phyloP scores from a whole-genome alignment of 768 basidiomycete species.

The Lactarius psammicola region DNA sequence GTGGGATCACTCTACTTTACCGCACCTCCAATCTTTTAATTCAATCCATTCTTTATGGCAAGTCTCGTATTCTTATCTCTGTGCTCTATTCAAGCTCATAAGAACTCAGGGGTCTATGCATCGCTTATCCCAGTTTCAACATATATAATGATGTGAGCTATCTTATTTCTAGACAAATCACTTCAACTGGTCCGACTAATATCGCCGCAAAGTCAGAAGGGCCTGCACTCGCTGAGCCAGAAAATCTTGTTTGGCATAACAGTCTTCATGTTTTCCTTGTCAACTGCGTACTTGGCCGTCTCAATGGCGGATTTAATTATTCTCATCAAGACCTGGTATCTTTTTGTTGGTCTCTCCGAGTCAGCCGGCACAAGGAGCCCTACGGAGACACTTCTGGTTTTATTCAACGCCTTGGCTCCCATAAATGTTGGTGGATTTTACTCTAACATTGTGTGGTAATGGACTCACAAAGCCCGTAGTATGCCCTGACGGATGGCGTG shows the following conservation, averaged over 20 bases:
- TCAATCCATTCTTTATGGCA: background rate
- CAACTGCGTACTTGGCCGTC: background rate
- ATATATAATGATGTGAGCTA: background rate
- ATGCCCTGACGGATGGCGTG: background rate
- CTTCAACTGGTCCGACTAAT: background rate
- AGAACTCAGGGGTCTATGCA: background rate
- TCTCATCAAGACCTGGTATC: background rate
- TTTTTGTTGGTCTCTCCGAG: background rate
- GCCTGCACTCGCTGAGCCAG: background rate
- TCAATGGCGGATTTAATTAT: background rate
- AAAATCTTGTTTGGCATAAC: background rate
- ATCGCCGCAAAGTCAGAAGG: background rate
- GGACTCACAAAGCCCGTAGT: background rate
- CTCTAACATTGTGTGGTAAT: background rate
- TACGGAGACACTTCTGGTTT: background rate
- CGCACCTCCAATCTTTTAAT: background rate
- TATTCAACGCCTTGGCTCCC: background rate
- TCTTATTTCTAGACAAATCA: background rate
- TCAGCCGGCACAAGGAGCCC: background rate
- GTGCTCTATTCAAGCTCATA: background rate
- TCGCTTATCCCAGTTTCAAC: background rate
- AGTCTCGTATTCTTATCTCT: background rate
- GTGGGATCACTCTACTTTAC: background rate
- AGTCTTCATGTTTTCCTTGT: slow-evolving; percentile 8
- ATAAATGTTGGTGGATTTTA: background rate